These are phyloP conservation scores for Fragilariopsis cylindrus DNA, from an alignment of 108 stramenopile genomes.

Conservation along the genomic window DNA sequence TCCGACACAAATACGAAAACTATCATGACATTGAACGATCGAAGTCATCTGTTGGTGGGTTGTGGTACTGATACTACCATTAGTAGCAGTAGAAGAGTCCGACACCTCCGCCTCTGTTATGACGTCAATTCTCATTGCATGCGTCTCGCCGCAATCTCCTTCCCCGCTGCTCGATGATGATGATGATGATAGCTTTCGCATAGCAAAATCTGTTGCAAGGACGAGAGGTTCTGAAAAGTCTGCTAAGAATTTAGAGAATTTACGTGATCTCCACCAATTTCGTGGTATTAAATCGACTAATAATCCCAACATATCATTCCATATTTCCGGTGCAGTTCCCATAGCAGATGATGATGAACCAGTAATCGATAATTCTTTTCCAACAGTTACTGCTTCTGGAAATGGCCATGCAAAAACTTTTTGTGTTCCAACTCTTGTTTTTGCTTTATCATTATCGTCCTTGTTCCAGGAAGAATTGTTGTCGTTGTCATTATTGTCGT, in stretches of 20 bases:
- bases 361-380: constrained; percentile 29
- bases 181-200: constrained; percentile 22
- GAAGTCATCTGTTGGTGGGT: constrained; percentile 17
- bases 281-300: constrained; percentile 55
- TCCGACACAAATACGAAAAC: constrained; percentile 63
- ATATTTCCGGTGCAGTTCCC: constrained; percentile 67
- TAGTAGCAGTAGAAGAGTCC: background rate
- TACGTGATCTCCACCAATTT: constrained; percentile 44
- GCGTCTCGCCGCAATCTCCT: constrained; percentile 49
- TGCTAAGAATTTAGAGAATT: constrained; percentile 59
- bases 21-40: constrained; percentile 58
- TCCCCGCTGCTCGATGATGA: background rate
- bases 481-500: background rate
- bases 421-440: constrained; percentile 46
- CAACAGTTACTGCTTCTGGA: constrained; percentile 69
- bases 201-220: constrained; percentile 33
- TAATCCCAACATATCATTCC: constrained; percentile 61
- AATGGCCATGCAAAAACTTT: constrained; percentile 69
- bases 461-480: background rate
- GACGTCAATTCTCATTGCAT: constrained; percentile 72
- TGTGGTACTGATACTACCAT: background rate
- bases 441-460: constrained; percentile 24
- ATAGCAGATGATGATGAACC: constrained; percentile 57
- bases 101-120: constrained; percentile 6
- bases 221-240: constrained; percentile 67